These are phyloP conservation scores for Cercophora sp. DNA, from an alignment of 495 filamentous ascomycete genomes.

Conservation along the genomic window DNA sequence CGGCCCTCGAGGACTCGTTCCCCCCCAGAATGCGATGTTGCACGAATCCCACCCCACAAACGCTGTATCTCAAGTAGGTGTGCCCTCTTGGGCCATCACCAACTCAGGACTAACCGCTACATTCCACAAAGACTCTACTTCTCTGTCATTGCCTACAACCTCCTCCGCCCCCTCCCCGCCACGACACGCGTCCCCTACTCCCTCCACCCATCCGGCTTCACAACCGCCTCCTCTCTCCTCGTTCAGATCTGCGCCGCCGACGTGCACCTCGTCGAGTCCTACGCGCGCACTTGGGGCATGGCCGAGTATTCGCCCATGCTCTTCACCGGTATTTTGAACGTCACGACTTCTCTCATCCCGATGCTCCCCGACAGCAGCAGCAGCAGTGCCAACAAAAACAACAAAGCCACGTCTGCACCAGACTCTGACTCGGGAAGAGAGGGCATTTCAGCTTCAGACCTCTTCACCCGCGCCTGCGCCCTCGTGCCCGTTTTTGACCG, in stretches of 20 bases:
- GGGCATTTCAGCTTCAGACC: constrained; percentile 21
- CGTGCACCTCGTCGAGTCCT: constrained; percentile 7
- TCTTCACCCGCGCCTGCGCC: constrained; percentile 14
- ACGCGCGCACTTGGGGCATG: constrained; percentile 3
- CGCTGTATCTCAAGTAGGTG: background rate
- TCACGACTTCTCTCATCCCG: constrained; percentile 19
- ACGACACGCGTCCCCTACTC: background rate
- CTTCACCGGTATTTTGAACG: background rate
- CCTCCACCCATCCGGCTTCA: background rate
- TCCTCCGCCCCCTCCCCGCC: constrained; percentile 4
- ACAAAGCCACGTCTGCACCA: background rate
- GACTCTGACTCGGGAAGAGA: too few species aligned
- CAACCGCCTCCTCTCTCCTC: background rate
- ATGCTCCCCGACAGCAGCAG: constrained; percentile 31
- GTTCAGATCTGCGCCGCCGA: constrained; percentile 11
- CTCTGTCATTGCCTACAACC: background rate
- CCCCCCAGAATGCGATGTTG: background rate
- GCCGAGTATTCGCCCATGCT: constrained; percentile 15
- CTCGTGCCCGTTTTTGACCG: background rate
- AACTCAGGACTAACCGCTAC: background rate
- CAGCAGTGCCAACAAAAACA: background rate
- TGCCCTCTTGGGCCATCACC: background rate
- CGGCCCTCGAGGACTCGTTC: background rate
- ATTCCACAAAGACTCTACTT: background rate
- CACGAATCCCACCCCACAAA: constrained; percentile 4